Percentiles rank a stretch among this genome's conserved stretches.
phyloP scores from a whole-genome alignment of 2,329 filamentous ascomycete species.

The Apiospora malaysiana region DNA sequence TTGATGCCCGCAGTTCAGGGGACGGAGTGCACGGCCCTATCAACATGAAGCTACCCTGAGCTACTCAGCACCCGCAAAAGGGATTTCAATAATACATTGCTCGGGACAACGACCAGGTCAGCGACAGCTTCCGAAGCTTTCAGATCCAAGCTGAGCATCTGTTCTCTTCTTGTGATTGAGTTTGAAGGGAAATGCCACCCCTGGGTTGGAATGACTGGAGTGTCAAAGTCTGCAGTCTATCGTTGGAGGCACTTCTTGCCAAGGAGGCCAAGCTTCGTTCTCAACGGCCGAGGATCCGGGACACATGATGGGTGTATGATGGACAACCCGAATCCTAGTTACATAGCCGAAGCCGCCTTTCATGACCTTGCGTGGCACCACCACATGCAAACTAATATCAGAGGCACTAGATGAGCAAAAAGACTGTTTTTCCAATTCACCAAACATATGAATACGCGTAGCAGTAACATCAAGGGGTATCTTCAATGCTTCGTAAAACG shows the following conservation, averaged over 20 bases:
- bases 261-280: not conserved
- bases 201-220: too few species aligned
- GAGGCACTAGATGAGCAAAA: not conserved
- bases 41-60: not conserved
- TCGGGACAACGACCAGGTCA: too few species aligned
- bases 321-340: not conserved
- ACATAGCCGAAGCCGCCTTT: too few species aligned
- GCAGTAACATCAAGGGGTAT: conserved; percentile 9
- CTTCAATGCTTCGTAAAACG: conserved; percentile 7
- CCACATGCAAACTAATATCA: not conserved
- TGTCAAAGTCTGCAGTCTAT: too few species aligned
- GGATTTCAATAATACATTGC: too few species aligned
- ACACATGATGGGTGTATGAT: not conserved
- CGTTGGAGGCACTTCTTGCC: not conserved
- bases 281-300: not conserved
- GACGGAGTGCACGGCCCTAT: not conserved
- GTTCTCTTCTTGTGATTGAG: too few species aligned
- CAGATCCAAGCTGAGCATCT: too few species aligned
- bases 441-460: not conserved
- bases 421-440: not conserved
- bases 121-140: too few species aligned
- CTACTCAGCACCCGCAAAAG: not conserved
- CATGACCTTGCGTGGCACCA: not conserved
- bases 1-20: not conserved
- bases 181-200: too few species aligned